Base-by-base conservation (phyloP, 345 rosid genomes). In the Viola odorata region DNA sequence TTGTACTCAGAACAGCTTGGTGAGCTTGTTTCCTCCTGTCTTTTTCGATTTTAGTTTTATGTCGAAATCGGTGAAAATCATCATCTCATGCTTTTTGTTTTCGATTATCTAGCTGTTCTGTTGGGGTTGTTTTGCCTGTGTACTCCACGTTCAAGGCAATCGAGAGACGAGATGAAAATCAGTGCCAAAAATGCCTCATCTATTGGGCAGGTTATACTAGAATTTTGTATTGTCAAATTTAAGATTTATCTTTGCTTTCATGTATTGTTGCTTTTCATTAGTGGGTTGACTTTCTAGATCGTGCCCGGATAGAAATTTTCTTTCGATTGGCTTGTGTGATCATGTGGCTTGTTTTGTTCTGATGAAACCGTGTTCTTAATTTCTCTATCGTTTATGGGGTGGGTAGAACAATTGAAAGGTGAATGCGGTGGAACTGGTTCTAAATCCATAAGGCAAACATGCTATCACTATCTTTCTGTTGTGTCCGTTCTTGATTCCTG, bases 1-100 rank as follows among this genome's bases (percentile, higher is more conserved):
- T 88, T 70, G 86, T 94, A 56, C 62, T 83, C 60, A 85, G 99
- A 50, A 86, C 99, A 9, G 91, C 96, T 3, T 94, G 97, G 99
- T 90, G 64, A 81, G 86, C 49, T 52, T 48, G 55, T 53, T 42
- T 32, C 42, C 5, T 4, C 14, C 12, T 16, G 8, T 39, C 41
- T 37, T 50, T 51, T 3, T 38, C 2, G 6, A n/a, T 40, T 62
- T 50, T 41, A 40, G 45, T 12, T 10, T 17, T 23, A 11, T 12
- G 15, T 52, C 7, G 8, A 32, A 10, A 23, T 16, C 41, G 41
- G 5, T 64, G 6, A n/a, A 53, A 42, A 42, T 41, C 6, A 15
- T 32, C 23, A 3, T 10, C 17, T 7, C 38, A n/a, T 44, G 37
- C 23, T 63, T n/a, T 36, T 8, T 42, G 37, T 14, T 64, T 4